Conservation (phyloP, 169 alveolate genomes). For the Eimeria necatrix region DNA sequence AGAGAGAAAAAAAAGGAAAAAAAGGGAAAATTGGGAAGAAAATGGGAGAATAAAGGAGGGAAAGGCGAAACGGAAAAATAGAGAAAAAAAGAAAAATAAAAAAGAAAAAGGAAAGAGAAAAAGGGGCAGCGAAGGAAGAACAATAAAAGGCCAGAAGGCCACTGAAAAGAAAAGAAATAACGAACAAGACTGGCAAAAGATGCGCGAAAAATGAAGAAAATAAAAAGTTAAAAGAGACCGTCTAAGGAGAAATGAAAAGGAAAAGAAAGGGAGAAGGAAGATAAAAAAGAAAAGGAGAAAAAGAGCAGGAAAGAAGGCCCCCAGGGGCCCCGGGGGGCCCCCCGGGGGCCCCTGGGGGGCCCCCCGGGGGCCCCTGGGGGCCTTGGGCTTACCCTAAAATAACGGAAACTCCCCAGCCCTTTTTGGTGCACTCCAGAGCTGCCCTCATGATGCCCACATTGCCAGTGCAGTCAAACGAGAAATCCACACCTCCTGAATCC, state of each 20-base stretch:
- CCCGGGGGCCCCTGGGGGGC: too few species aligned
- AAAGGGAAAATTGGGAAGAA: neutral
- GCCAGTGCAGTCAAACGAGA: slow-evolving; percentile 92
- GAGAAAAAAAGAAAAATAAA: neutral
- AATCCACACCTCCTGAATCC: slow-evolving; percentile 89
- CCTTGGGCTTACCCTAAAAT: slow-evolving; percentile 89
- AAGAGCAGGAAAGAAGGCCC: neutral
- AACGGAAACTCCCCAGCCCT: slow-evolving; percentile 90
- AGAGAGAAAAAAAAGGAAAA: neutral
- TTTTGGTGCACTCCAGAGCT: slow-evolving; percentile 87
- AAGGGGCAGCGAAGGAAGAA: neutral
- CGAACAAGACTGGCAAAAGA: neutral
- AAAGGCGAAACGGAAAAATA: neutral
- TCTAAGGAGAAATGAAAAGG: too few species aligned
- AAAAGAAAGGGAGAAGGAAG: neutral
- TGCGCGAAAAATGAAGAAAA: neutral
- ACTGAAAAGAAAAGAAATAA: neutral
- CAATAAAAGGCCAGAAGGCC: neutral
- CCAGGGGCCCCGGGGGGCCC: too few species aligned
- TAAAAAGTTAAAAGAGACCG: neutral
- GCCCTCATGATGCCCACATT: slow-evolving; percentile 88
- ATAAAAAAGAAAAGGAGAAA: neutral
- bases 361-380: too few species aligned
- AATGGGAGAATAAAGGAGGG: neutral
- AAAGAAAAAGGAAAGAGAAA: neutral